Evolutionary conservation across 768 basidiomycete genomes (phyloP).

Genomic region (Sarcomyxa edulis): DNA sequence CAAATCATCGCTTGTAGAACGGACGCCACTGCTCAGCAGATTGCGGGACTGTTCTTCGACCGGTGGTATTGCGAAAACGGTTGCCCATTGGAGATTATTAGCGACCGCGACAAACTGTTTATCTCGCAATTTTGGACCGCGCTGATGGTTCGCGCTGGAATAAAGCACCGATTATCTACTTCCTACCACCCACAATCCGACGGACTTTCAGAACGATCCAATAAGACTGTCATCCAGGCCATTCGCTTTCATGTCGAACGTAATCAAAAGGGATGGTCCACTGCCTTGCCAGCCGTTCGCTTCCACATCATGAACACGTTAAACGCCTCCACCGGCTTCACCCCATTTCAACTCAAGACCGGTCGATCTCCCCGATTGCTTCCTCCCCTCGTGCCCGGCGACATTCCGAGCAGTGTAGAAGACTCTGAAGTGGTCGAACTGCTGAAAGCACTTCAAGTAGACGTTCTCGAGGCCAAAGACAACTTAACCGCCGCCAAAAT

Average conservation of each 20-base stretch:
- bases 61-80: constrained; percentile 33
- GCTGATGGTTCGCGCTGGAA: too few relatives aligned
- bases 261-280: constrained; percentile 24
- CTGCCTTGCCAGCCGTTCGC: constrained; percentile 13
- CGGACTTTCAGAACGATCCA: constrained; percentile 21
- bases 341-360: constrained; percentile 18
- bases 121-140: constrained; percentile 23
- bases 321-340: constrained; percentile 22
- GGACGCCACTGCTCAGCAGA: constrained; percentile 10
- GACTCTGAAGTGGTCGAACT: constrained; percentile 2
- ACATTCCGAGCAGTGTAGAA: neutral
- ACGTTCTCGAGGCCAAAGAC: constrained; percentile 25
- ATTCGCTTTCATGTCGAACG: constrained; percentile 18
- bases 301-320: constrained; percentile 25
- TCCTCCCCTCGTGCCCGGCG: constrained; percentile 11
- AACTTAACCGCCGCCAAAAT: constrained; percentile 12
- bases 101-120: too few relatives aligned
- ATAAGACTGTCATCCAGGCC: too few relatives aligned
- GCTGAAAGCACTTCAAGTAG: neutral
- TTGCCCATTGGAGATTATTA: constrained; percentile 22
- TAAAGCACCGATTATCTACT: constrained; percentile 23
- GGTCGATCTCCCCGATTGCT: constrained; percentile 16
- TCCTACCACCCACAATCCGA: constrained; percentile 31
- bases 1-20: constrained; percentile 8
- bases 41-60: too few relatives aligned